phyloP scores from a whole-genome alignment of 2,329 filamentous ascomycete species.

The Fusarium mexicanum region DNA sequence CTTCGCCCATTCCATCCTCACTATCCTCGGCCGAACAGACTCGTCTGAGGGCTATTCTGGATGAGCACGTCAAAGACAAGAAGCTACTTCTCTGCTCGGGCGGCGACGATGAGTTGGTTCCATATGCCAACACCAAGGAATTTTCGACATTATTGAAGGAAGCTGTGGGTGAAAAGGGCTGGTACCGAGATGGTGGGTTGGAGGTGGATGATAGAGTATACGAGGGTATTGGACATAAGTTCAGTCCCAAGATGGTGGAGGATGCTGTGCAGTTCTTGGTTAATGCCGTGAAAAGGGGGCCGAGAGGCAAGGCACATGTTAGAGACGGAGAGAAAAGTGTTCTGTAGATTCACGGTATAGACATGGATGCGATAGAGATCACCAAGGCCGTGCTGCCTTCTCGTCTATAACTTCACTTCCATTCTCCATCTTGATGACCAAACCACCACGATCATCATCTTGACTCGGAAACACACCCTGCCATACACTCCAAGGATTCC shows the following conservation, averaged over 20 bases:
- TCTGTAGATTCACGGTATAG: slow-evolving; percentile 10
- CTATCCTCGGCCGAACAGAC: slow-evolving; percentile 52
- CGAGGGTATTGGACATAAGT: slow-evolving; percentile 74
- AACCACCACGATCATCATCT: slow-evolving; percentile 48
- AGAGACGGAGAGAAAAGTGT: slow-evolving; percentile 47
- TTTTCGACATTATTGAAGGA: slow-evolving; percentile 71
- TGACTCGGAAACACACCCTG: slow-evolving; percentile 58
- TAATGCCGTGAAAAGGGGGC: slow-evolving; percentile 52
- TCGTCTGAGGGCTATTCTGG: slow-evolving; percentile 57
- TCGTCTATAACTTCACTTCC: slow-evolving; percentile 55
- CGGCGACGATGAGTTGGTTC: slow-evolving; percentile 76
- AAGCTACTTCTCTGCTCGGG: slow-evolving; percentile 72
- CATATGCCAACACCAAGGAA: slow-evolving; percentile 66
- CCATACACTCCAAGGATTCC: slow-evolving; percentile 59
- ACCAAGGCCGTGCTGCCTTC: slow-evolving; percentile 54
- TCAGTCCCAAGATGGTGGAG: slow-evolving; percentile 71
- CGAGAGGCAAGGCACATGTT: slow-evolving; percentile 36
- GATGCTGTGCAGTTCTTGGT: slow-evolving; percentile 73
- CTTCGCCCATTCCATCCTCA: slow-evolving; percentile 48
- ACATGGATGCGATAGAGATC: not conserved
- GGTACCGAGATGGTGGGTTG: slow-evolving; percentile 66
- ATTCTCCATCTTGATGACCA: slow-evolving; percentile 48
- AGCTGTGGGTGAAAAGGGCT: slow-evolving; percentile 55
- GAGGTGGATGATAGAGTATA: slow-evolving; percentile 74
- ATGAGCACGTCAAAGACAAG: slow-evolving; percentile 67